Evolutionary conservation across 2,329 filamentous ascomycete genomes (phyloP).

Genomic region (Fusarium humuli): DNA sequence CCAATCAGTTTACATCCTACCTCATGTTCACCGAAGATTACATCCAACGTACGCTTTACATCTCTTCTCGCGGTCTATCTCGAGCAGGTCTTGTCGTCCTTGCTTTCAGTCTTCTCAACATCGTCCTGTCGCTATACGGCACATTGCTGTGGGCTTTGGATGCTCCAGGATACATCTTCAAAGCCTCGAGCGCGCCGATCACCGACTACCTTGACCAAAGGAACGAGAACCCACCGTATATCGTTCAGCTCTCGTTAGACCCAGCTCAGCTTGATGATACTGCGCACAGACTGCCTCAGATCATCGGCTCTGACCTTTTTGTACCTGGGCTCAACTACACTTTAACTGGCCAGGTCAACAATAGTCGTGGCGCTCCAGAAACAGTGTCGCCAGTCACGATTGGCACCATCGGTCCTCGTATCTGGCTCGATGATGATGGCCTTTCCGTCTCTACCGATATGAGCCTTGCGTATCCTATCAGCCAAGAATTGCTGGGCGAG

Average conservation of each 20-base stretch:
- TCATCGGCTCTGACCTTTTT: slow-evolving; percentile 15
- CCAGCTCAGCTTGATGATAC: background rate
- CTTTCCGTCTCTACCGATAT: slow-evolving; percentile 29
- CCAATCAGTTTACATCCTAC: slow-evolving; percentile 36
- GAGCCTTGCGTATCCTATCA: background rate
- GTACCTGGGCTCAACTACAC: slow-evolving; percentile 32
- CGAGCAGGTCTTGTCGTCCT: slow-evolving; percentile 24
- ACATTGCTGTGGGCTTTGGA: slow-evolving; percentile 36
- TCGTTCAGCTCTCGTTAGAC: slow-evolving; percentile 21
- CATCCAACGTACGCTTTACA: slow-evolving; percentile 19
- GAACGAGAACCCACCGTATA: slow-evolving; percentile 22
- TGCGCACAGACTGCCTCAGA: slow-evolving; percentile 1
- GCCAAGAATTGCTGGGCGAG: rapidly evolving
- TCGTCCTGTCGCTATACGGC: slow-evolving; percentile 21
- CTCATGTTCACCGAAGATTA: slow-evolving; percentile 41
- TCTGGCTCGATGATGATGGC: slow-evolving; percentile 29
- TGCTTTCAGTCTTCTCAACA: slow-evolving; percentile 21
- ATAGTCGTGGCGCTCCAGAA: background rate
- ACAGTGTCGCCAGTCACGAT: background rate
- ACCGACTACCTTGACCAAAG: slow-evolving; percentile 8
- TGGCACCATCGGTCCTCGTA: slow-evolving; percentile 4
- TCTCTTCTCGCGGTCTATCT: slow-evolving; percentile 26
- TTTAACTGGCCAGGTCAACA: slow-evolving; percentile 15
- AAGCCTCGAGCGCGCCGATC: background rate
- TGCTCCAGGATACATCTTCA: slow-evolving; percentile 32